Evolutionary conservation across 495 filamentous ascomycete species (phyloP).

Genomic region (Endocarpon pusillum): DNA sequence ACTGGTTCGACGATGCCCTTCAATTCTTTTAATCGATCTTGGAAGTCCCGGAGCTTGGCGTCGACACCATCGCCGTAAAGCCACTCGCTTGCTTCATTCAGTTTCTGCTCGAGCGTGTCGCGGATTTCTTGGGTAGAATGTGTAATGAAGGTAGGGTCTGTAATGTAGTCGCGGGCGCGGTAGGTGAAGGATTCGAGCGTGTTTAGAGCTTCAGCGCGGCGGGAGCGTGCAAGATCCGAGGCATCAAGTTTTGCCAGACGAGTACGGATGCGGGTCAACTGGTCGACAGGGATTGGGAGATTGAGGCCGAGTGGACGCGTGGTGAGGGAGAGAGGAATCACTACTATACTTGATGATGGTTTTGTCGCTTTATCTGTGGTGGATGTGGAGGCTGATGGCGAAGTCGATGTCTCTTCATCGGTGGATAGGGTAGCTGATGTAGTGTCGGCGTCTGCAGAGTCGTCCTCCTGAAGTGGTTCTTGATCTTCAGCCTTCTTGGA

Average conservation of each 20-base stretch:
- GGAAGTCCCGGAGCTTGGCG: conserved; percentile 53
- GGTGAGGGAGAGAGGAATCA: conserved; percentile 50
- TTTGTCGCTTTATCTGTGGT: conserved; percentile 26
- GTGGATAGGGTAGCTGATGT: conserved; percentile 23
- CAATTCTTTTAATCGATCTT: conserved; percentile 50
- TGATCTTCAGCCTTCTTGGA: conserved; percentile 65
- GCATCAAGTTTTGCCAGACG: conserved; percentile 65
- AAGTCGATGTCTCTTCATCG: conserved; percentile 7
- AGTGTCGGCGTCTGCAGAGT: conserved; percentile 24
- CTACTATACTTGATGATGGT: conserved; percentile 46
- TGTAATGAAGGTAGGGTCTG: conserved; percentile 53
- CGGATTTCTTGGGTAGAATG: conserved; percentile 50
- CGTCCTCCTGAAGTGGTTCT: conserved; percentile 50
- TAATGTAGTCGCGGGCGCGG: conserved; percentile 62
- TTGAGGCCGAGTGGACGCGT: conserved; percentile 44
- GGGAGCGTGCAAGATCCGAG: conserved; percentile 58
- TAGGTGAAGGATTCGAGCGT: conserved; percentile 90
- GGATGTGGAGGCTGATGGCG: conserved; percentile 29
- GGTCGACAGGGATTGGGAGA: conserved; percentile 31
- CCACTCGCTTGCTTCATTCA: conserved; percentile 64
- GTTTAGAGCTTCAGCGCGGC: conserved; percentile 80
- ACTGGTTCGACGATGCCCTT: conserved; percentile 55
- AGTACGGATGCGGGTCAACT: conserved; percentile 47
- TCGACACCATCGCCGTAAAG: conserved; percentile 72
- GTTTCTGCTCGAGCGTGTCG: conserved; percentile 40